Percentiles rank a stretch among this genome's conserved stretches.
phyloP scores from a whole-genome alignment of 768 basidiomycete genomes.

The Boletus coccyginus region DNA sequence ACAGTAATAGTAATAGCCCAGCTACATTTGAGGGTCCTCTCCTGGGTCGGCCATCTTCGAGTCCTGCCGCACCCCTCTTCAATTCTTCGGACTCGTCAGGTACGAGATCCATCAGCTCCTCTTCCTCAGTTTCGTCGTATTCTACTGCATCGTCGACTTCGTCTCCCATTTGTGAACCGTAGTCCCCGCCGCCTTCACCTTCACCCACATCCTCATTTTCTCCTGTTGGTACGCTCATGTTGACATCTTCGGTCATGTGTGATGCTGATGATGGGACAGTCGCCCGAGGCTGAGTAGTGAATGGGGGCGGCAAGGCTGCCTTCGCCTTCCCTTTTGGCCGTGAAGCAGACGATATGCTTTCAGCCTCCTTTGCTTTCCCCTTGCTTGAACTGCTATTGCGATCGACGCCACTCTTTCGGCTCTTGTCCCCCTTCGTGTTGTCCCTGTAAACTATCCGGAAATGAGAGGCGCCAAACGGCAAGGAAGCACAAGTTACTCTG shows the following conservation, averaged over 20 bases:
- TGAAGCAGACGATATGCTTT: conserved; percentile 29
- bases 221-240: conserved; percentile 19
- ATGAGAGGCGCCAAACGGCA: neutral
- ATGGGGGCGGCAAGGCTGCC: conserved; percentile 23
- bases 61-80: conserved; percentile 35
- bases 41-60: conserved; percentile 31
- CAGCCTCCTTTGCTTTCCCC: conserved; percentile 32
- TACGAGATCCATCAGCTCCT: conserved; percentile 42
- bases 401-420: conserved; percentile 27
- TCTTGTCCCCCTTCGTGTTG: conserved; percentile 58
- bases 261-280: conserved; percentile 29
- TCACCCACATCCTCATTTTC: conserved; percentile 34
- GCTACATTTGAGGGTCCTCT: conserved; percentile 9
- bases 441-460: conserved; percentile 58
- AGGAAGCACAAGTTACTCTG: conserved; percentile 39
- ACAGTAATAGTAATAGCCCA: neutral
- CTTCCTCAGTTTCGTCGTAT: conserved; percentile 38
- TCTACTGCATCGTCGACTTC: conserved; percentile 24
- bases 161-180: conserved; percentile 24
- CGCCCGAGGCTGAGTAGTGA: conserved; percentile 28
- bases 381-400: conserved; percentile 27
- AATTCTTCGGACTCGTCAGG: conserved; percentile 46
- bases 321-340: conserved; percentile 33
- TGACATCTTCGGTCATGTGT: conserved; percentile 25
- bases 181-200: conserved; percentile 29